Evolutionary conservation across 768 basidiomycete genomes (phyloP).

Genomic region (Amanita rimosa): DNA sequence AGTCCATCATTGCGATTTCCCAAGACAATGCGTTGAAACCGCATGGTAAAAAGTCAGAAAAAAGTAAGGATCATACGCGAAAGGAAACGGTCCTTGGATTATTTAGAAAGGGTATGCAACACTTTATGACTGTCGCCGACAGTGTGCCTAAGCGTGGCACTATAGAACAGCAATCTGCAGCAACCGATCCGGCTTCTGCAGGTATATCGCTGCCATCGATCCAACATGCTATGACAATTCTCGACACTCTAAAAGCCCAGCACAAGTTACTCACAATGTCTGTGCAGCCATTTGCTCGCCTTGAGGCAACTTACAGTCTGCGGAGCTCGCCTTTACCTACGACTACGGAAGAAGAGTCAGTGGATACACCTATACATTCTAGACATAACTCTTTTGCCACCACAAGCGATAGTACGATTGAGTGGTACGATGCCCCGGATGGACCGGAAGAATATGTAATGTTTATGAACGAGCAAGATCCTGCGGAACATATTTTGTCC

Average conservation of each 20-base stretch:
- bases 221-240: conserved; percentile 5
- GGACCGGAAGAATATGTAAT: conserved; percentile 65
- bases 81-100: conserved; percentile 39
- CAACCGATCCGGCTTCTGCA: background rate
- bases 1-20: conserved; percentile 31
- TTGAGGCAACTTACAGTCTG: conserved; percentile 16
- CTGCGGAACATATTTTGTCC: conserved; percentile 19
- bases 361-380: conserved; percentile 12
- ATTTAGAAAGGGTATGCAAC: conserved; percentile 46
- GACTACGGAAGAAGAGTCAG: conserved; percentile 33
- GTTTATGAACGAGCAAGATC: conserved; percentile 32
- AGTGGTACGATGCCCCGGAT: conserved; percentile 72
- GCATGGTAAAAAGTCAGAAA: conserved; percentile 35
- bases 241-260: conserved; percentile 7
- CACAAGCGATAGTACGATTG: conserved; percentile 39
- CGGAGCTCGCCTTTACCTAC: conserved; percentile 29
- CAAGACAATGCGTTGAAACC: conserved; percentile 29
- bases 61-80: conserved; percentile 27
- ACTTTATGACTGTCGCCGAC: conserved; percentile 3
- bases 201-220: conserved; percentile 10
- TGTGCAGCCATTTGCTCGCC: conserved; percentile 20
- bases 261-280: conserved; percentile 8
- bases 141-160: conserved; percentile 9
- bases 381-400: conserved; percentile 38
- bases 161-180: background rate